Evolutionary conservation across 306 rosid genomes (phyloP).

Genomic region (Rosa persica): DNA sequence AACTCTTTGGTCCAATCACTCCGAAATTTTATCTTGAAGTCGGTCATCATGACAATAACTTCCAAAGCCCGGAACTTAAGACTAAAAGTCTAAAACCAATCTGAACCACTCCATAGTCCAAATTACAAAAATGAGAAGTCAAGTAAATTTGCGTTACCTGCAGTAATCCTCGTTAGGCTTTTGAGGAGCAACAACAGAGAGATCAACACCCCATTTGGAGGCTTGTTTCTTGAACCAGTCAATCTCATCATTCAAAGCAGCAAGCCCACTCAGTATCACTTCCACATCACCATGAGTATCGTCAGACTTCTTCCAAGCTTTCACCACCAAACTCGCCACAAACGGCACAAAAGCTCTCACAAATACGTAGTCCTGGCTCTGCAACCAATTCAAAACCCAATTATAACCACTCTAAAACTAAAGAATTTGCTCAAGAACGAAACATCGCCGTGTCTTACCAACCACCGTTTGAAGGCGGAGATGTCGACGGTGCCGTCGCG

Average conservation of each 20-base stretch:
- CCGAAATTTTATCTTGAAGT: too few relatives aligned
- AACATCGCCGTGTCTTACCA: slow-evolving; percentile 28
- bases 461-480: slow-evolving; percentile 74
- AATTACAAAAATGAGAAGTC: neutral
- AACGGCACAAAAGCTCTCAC: slow-evolving; percentile 70
- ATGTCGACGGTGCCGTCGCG: slow-evolving; percentile 59
- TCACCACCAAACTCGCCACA: slow-evolving; percentile 54
- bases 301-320: slow-evolving; percentile 69
- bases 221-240: slow-evolving; percentile 78
- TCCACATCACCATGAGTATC: slow-evolving; percentile 56
- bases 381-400: slow-evolving; percentile 8
- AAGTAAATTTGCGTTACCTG: slow-evolving; percentile 28
- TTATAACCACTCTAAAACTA: neutral
- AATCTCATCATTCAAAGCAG: slow-evolving; percentile 63
- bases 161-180: slow-evolving; percentile 46
- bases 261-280: slow-evolving; percentile 53
- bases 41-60: too few relatives aligned
- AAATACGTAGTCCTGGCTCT: slow-evolving; percentile 82
- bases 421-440: neutral
- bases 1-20: too few relatives aligned
- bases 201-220: slow-evolving; percentile 48
- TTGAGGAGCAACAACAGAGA: slow-evolving; percentile 53
- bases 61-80: too few relatives aligned
- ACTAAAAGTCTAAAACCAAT: too few relatives aligned
- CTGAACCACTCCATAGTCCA: neutral